Conservation (phyloP, 345 rosid genomes). For the Abelmoschus esculentus region DNA sequence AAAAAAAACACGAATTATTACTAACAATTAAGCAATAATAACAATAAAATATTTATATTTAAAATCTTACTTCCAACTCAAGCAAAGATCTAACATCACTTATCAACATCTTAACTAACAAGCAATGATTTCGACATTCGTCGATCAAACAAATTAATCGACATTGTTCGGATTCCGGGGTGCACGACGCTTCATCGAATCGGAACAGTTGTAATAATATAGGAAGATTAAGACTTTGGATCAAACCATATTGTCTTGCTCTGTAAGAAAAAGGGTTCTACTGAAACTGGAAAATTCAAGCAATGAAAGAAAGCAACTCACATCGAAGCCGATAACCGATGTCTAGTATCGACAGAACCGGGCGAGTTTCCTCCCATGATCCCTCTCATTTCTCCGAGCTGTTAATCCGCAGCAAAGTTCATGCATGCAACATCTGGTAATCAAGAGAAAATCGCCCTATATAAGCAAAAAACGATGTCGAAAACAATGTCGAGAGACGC, state of each 20-base stretch:
- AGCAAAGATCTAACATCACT: conserved; percentile 5
- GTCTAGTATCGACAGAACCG: conserved; percentile 12
- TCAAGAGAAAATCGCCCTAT: background rate
- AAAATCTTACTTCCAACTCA: conserved; percentile 3
- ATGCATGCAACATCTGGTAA: conserved; percentile 10
- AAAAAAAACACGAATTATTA: background rate
- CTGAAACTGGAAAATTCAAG: background rate
- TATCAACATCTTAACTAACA: background rate
- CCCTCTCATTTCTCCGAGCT: conserved; percentile 9
- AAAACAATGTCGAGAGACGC: background rate
- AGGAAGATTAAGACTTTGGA: background rate
- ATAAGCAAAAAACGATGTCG: background rate
- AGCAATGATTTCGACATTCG: background rate
- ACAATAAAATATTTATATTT: background rate
- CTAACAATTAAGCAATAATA: too few relatives aligned
- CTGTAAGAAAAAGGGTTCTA: background rate
- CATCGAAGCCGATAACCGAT: conserved; percentile 13
- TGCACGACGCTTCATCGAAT: too few relatives aligned
- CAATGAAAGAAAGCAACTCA: conserved; percentile 3
- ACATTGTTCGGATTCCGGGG: too few relatives aligned
- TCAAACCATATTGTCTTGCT: background rate
- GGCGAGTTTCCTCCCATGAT: background rate
- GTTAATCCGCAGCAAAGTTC: background rate
- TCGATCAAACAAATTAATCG: too few relatives aligned
- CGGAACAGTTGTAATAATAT: background rate